Conservation (phyloP, 75 land plant genomes). For the Gnetum montanum region DNA sequence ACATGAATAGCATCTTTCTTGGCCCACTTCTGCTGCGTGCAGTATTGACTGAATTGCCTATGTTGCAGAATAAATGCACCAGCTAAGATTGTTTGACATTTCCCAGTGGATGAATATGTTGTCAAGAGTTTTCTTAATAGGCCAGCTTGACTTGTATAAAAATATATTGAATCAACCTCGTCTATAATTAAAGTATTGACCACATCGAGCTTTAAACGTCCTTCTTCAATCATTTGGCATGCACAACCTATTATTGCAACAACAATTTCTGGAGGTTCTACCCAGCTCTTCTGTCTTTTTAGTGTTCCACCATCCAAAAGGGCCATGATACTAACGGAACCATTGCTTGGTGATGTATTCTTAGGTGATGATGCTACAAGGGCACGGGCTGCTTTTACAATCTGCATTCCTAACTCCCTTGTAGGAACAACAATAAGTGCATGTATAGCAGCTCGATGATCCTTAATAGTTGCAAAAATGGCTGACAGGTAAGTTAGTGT, state of each 20-base stretch:
- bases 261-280: conserved; percentile 80
- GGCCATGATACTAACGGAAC: conserved; percentile 65
- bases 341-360: conserved; percentile 28
- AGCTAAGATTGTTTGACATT: conserved; percentile 90
- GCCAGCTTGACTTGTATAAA: conserved; percentile 57
- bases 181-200: conserved; percentile 69
- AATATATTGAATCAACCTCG: conserved; percentile 92
- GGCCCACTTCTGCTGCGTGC: conserved; percentile 92
- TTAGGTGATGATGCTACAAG: conserved; percentile 35
- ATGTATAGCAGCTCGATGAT: conserved; percentile 66
- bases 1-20: conserved; percentile 81
- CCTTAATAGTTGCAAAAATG: conserved; percentile 11
- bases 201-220: conserved; percentile 49
- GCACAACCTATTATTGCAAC: conserved; percentile 72
- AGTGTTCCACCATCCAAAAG: conserved; percentile 85
- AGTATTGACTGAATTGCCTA: conserved; percentile 67
- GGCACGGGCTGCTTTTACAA: conserved; percentile 73
- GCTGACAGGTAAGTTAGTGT: conserved; percentile 64
- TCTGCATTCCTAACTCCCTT: conserved; percentile 95
- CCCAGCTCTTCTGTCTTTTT: conserved; percentile 90
- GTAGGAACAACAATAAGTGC: conserved; percentile 92
- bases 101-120: conserved; percentile 45
- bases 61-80: conserved; percentile 97
- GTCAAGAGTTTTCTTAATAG: conserved; percentile 65
- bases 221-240: conserved; percentile 73